Percentiles rank a stretch among this genome's conserved stretches.
Evolutionary conservation across 2,329 filamentous ascomycete genomes (phyloP).

Genomic region (Epichloe sylvatica): DNA sequence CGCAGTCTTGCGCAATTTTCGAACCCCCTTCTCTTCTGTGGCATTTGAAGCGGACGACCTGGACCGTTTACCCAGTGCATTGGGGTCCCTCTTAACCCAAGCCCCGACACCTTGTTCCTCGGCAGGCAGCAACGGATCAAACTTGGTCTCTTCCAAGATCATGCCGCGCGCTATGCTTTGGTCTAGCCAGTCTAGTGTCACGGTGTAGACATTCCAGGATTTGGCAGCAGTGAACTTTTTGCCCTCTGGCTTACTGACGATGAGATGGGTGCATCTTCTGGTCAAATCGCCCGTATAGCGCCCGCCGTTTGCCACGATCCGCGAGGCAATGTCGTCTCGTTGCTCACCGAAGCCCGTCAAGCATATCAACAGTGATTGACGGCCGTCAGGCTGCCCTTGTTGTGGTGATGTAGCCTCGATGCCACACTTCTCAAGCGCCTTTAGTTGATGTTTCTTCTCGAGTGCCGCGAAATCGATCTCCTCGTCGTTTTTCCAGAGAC

Average conservation of each 20-base stretch:
- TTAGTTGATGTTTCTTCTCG: slow-evolving; percentile 52
- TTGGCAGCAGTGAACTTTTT: slow-evolving; percentile 85
- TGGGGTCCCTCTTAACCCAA: slow-evolving; percentile 43
- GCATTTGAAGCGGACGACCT: slow-evolving; percentile 33
- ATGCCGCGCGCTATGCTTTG: slow-evolving; percentile 77
- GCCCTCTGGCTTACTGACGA: slow-evolving; percentile 64
- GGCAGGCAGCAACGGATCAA: slow-evolving; percentile 56
- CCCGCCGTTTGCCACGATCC: slow-evolving; percentile 58
- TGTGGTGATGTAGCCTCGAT: slow-evolving; percentile 19
- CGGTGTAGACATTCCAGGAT: slow-evolving; percentile 65
- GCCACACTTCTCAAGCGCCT: slow-evolving; percentile 44
- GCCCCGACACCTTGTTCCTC: slow-evolving; percentile 66
- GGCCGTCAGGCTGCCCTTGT: slow-evolving; percentile 12
- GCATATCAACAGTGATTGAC: slow-evolving; percentile 35
- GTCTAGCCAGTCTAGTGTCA: slow-evolving; percentile 72
- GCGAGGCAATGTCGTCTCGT: slow-evolving; percentile 55
- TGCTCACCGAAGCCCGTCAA: slow-evolving; percentile 47
- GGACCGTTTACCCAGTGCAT: slow-evolving; percentile 42
- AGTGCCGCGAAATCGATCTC: slow-evolving; percentile 57
- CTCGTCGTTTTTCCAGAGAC: slow-evolving; percentile 71
- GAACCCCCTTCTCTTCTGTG: slow-evolving; percentile 39
- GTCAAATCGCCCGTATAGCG: slow-evolving; percentile 79
- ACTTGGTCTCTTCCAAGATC: slow-evolving; percentile 77
- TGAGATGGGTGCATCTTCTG: slow-evolving; percentile 71
- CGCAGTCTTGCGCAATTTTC: slow-evolving; percentile 77